A percentile compares a stretch with the other conserved stretches of the same genome.
Conservation (phyloP, 2,329 filamentous ascomycete species). For the Rutstroemia sp. region DNA sequence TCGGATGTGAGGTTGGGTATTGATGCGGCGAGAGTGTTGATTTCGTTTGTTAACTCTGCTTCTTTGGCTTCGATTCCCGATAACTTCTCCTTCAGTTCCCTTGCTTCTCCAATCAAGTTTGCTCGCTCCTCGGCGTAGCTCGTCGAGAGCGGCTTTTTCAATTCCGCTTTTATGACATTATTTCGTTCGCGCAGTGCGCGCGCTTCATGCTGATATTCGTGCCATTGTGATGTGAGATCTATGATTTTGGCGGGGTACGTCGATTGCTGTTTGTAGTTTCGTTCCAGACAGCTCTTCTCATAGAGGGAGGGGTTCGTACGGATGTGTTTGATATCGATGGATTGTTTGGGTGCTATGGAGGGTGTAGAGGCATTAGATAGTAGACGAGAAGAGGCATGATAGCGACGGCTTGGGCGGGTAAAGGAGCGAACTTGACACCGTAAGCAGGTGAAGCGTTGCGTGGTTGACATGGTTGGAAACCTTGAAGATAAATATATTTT, state of each 20-base stretch:
- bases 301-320: slow-evolving; percentile 76
- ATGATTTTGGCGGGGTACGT: slow-evolving; percentile 49
- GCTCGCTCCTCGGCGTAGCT: slow-evolving; percentile 38
- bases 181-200: slow-evolving; percentile 56
- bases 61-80: slow-evolving; percentile 54
- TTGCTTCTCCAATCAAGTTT: slow-evolving; percentile 53
- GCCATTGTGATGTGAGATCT: slow-evolving; percentile 49
- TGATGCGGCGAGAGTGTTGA: slow-evolving; percentile 65
- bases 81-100: slow-evolving; percentile 55
- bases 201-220: slow-evolving; percentile 51
- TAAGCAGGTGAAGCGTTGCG: slow-evolving; percentile 2
- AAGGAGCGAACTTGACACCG: slow-evolving; percentile 4
- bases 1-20: slow-evolving; percentile 81
- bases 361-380: slow-evolving; percentile 1
- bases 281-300: slow-evolving; percentile 72
- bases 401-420: neutral
- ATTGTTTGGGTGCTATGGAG: slow-evolving; percentile 68
- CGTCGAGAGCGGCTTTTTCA: slow-evolving; percentile 45
- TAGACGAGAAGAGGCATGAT: slow-evolving; percentile 2
- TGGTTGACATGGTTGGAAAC: slow-evolving; percentile 1
- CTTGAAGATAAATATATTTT: neutral
- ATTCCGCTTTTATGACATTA: slow-evolving; percentile 54
- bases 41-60: slow-evolving; percentile 51
- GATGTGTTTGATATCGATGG: slow-evolving; percentile 82
- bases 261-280: slow-evolving; percentile 65